These are phyloP conservation scores for Populus ilicifolia DNA, from an alignment of 345 rosid species.

Conservation along the genomic window DNA sequence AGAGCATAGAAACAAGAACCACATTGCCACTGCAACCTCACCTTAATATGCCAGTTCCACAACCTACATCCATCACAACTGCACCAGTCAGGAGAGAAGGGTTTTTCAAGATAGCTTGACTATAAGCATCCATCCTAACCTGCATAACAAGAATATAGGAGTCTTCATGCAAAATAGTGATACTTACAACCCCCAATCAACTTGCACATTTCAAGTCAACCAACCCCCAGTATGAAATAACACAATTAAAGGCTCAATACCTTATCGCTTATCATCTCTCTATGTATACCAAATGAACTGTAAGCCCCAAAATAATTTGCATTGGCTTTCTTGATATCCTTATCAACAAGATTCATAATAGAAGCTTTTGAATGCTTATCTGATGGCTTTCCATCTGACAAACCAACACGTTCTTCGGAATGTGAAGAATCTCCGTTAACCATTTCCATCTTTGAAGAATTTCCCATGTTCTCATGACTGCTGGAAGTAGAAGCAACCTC, in stretches of 20 bases:
- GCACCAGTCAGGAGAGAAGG: slow-evolving; percentile 67
- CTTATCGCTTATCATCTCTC: slow-evolving; percentile 91
- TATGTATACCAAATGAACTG: slow-evolving; percentile 82
- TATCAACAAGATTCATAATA: slow-evolving; percentile 35
- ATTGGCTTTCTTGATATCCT: slow-evolving; percentile 55
- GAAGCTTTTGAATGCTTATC: slow-evolving; percentile 28
- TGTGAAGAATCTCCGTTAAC: too few relatives aligned
- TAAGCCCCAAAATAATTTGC: slow-evolving; percentile 85
- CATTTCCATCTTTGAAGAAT: too few relatives aligned
- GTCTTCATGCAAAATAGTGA: neutral
- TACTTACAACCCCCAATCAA: neutral
- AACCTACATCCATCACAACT: slow-evolving; percentile 95
- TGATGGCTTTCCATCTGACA: slow-evolving; percentile 13
- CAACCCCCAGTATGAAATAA: neutral
- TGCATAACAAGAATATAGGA: slow-evolving; percentile 22
- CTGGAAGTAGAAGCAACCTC: slow-evolving; percentile 34
- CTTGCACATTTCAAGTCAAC: neutral
- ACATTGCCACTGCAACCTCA: slow-evolving; percentile 12
- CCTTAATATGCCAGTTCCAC: slow-evolving; percentile 97
- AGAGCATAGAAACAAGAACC: neutral
- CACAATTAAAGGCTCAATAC: slow-evolving; percentile 32
- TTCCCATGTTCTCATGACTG: neutral
- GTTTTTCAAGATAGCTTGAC: slow-evolving; percentile 77
- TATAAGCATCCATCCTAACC: slow-evolving; percentile 82
- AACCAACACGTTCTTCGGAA: slow-evolving; percentile 7